Evolutionary conservation across 1,284 basidiomycete species (phyloP), one percentile per base, ranked within the genome.

Genomic region (Coniferiporia weirii): DNA sequence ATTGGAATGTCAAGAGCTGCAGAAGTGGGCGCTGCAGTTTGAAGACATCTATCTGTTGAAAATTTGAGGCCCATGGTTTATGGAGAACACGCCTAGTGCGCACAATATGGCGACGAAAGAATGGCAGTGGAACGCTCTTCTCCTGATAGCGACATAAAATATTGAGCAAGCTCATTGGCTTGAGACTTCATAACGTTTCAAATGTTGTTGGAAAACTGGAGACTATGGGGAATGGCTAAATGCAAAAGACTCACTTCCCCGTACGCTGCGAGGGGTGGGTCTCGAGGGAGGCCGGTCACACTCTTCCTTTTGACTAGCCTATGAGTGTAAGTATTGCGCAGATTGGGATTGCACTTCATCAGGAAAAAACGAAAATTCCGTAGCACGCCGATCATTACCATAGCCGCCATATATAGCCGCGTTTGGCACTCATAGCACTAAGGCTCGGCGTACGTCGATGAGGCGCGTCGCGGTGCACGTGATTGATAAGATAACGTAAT

Each of bases 81-180:
- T 15, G 34, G 10, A 47, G 27, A 32, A 38, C 36, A 46, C 20
- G n/a, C 34, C 3, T 32, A 19, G 35, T 15, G 72, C 83, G 71
- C 63, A 91, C 89, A 90, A 67, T 84, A 92, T 15, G 88, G 88
- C 19, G 89, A 91, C 4, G 86, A 89, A 68, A 89, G 84, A 61
- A 94, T 87, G 2, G 82, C 83, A 10, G 89, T 91, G 0, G 91
- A 92, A 15, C 81, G 77, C 59, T 89, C 78, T 7, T 84, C 77
- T 53, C 78, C 76, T 12, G 90, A 88, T 13, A 93, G 73, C 3
- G 80, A 79, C 17, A 75, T 63, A 63, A 93, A 84, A 68, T 87
- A 82, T 12, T 75, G 70, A 1, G 84, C 87, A 12, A 92, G 72
- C 66, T 93, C 88, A 58, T 81, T 69, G 0, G 91, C 89, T 74